A percentile compares a stretch with the other conserved stretches of the same genome.
phyloP scores from a whole-genome alignment of 148 eudicot species.

The Diospyros kaki region DNA sequence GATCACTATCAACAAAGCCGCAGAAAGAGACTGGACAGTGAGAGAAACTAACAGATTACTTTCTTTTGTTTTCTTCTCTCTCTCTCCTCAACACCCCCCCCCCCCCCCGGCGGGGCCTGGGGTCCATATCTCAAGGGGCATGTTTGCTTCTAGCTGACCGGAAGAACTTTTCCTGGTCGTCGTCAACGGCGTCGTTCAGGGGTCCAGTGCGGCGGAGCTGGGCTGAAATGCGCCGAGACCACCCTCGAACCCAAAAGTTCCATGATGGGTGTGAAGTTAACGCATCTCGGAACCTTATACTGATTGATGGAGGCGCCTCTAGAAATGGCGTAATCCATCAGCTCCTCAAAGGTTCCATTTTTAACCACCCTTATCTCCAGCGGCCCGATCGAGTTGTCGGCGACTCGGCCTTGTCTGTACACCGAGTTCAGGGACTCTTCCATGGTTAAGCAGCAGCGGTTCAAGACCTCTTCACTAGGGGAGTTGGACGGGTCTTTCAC shows the following conservation, averaged over 20 bases:
- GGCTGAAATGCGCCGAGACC: constrained; percentile 45
- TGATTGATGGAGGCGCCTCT: constrained; percentile 57
- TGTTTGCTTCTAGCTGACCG: constrained; percentile 15
- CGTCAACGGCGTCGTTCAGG: constrained; percentile 20
- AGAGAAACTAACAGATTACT: neutral
- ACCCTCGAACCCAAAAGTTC: constrained; percentile 47
- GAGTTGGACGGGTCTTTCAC: constrained; percentile 16
- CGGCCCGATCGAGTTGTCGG: constrained; percentile 49
- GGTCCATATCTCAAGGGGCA: neutral
- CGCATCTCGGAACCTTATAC: constrained; percentile 62
- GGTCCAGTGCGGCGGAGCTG: constrained; percentile 43
- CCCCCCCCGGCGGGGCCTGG: no score
- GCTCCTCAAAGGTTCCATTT: constrained; percentile 58
- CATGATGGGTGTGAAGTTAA: constrained; percentile 36
- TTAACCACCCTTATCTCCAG: constrained; percentile 54
- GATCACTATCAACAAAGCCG: neutral
- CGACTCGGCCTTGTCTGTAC: constrained; percentile 50
- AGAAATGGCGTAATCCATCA: constrained; percentile 59
- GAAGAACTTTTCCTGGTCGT: neutral
- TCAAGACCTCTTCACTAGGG: constrained; percentile 25
- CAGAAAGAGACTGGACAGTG: neutral
- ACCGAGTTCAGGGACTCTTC: constrained; percentile 55
- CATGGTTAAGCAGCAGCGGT: constrained; percentile 44
- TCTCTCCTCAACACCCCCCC: no score
- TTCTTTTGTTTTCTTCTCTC: no score